Conservation (phyloP, 2,329 filamentous ascomycete genomes). For the Aspergillus carbonarius region DNA sequence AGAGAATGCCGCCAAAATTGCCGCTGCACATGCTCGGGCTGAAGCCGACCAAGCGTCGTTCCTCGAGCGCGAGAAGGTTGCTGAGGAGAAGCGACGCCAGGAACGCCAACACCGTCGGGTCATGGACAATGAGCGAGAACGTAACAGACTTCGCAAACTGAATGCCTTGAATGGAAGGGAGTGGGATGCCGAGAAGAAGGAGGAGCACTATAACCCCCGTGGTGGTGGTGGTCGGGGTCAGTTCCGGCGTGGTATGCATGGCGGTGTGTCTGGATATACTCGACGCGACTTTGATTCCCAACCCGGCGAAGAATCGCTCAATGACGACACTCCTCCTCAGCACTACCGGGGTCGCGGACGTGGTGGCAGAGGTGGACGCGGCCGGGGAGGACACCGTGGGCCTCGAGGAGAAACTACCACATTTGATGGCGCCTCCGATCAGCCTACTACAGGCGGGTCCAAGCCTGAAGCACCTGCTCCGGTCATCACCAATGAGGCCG, state of each 20-base stretch:
- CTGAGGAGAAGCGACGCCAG: conserved; percentile 56
- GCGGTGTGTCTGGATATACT: conserved; percentile 45
- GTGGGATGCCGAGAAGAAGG: conserved; percentile 62
- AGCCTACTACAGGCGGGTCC: conserved; percentile 9
- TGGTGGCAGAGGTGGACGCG: conserved; percentile 29
- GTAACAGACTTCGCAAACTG: conserved; percentile 59
- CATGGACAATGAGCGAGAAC: conserved; percentile 64
- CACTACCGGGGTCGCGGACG: conserved; percentile 31
- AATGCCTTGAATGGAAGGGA: conserved; percentile 59
- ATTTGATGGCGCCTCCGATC: conserved; percentile 18
- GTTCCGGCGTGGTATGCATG: conserved; percentile 53
- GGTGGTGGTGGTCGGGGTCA: conserved; percentile 41
- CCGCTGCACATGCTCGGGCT: conserved; percentile 62
- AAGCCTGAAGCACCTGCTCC: conserved; percentile 20
- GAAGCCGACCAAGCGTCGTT: conserved; percentile 67
- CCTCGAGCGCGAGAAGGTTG: conserved; percentile 61
- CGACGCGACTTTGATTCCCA: conserved; percentile 32
- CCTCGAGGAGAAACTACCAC: conserved; percentile 24
- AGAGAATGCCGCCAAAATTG: conserved; percentile 60
- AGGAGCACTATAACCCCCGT: conserved; percentile 53
- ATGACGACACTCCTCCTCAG: conserved; percentile 6
- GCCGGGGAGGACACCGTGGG: conserved; percentile 27
- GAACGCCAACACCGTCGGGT: conserved; percentile 52
- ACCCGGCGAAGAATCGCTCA: conserved; percentile 8
- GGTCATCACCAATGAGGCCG: conserved; percentile 30